Evolutionary conservation across 75 land plant genomes (phyloP), one percentile per base, ranked within the genome.

Genomic region (Azolla pinnata): DNA sequence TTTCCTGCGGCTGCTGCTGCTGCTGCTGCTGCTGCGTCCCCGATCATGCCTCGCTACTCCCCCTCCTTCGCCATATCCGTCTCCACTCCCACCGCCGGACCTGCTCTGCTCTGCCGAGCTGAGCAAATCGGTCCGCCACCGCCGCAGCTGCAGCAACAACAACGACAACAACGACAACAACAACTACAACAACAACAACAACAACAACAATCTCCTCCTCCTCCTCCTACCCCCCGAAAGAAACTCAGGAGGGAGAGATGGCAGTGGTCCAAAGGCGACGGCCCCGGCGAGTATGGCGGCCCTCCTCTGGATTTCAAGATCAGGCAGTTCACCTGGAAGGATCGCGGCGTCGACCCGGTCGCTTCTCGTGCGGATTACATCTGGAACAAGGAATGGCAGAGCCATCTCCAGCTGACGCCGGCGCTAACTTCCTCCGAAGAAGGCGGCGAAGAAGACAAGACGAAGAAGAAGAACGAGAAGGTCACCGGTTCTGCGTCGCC

Each of bases 251-350:
- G 54, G 12, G 38, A 57, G 8, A 18, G 59, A 27, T 57, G 42
- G 60, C 82, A 86, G 65, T 83, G 91, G 91, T 79, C 91, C 32
- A 81, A 71, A 2, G 91, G 91, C 1, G 72, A 73, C 25, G 83
- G 77, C 16, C 88, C 91, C 1, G 97, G 97, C 0, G 97, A 91
- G 61, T 87, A 83, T 67, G 97, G 88, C 8, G 96, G 96, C 1
- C 90, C 96, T 0, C 87, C 96, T 0, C 35, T 77, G 29, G 78
- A 77, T 33, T 54, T 80, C 23, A 67, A 70, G 68, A 75, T 82
- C 44, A 66, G 83, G 16, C 71, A 68, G 59, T n/a, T n/a, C n/a
- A 78, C 70, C 31, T 83, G 85, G 91, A 88, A 87, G 19, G 81
- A 80, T 2, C 71, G 63, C 3, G 31, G 12, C 47, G 74, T 58